These are phyloP conservation scores for Salix purpurea DNA, from an alignment of 345 rosid species.

Conservation along the genomic window DNA sequence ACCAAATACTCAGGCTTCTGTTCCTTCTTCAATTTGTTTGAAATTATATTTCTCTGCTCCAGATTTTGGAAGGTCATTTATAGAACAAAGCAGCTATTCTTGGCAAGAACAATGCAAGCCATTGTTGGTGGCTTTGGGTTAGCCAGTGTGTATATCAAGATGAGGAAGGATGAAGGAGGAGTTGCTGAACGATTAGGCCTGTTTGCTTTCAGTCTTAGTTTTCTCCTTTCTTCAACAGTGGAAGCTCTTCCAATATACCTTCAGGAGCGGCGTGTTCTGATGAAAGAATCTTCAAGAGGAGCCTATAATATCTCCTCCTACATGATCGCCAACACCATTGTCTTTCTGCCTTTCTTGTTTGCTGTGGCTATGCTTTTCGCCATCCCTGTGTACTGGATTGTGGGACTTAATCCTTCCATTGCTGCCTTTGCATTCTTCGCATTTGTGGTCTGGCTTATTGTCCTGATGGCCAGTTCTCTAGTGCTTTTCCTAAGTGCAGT, in stretches of 20 bases:
- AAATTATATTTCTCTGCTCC: constrained; percentile 62
- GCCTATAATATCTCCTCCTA: constrained; percentile 78
- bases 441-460: constrained; percentile 70
- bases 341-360: constrained; percentile 71
- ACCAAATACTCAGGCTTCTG: neutral
- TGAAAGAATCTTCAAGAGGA: constrained; percentile 87
- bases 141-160: constrained; percentile 66
- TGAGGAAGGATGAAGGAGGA: constrained; percentile 57
- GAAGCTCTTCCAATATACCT: constrained; percentile 93
- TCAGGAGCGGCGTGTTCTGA: constrained; percentile 71
- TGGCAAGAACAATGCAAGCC: constrained; percentile 88
- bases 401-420: constrained; percentile 68
- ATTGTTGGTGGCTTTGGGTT: constrained; percentile 71
- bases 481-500: constrained; percentile 75
- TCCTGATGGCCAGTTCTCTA: constrained; percentile 76
- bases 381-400: constrained; percentile 78
- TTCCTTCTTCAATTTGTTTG: constrained; percentile 30
- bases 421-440: constrained; percentile 62
- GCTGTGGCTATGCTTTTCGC: constrained; percentile 67
- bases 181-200: constrained; percentile 68
- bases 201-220: constrained; percentile 84
- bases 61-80: constrained; percentile 79
- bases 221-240: constrained; percentile 81
- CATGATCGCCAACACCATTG: constrained; percentile 77
- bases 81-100: constrained; percentile 70